Conservation (phyloP, 2,329 filamentous ascomycete genomes). For the Neurospora sp. region DNA sequence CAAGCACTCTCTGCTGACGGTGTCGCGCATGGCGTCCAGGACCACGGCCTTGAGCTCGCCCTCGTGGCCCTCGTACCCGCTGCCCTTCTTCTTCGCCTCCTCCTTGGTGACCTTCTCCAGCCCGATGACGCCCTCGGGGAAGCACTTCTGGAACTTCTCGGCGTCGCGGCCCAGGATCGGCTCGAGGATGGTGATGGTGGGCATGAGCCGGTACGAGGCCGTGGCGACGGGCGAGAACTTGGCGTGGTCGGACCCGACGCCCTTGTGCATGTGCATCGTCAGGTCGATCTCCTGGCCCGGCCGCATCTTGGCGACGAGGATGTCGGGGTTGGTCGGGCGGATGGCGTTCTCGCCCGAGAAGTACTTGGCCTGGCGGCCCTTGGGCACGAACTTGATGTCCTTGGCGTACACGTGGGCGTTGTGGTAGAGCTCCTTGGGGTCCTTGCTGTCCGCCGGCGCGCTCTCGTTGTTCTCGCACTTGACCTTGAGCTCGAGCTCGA, state of each 20-base stretch:
- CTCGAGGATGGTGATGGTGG: slow-evolving; percentile 70
- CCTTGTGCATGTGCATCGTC: slow-evolving; percentile 90
- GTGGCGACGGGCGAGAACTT: slow-evolving; percentile 97
- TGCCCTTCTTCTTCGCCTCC: slow-evolving; percentile 51
- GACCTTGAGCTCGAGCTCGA: slow-evolving; percentile 66
- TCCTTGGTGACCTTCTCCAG: slow-evolving; percentile 61
- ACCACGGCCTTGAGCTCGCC: slow-evolving; percentile 87
- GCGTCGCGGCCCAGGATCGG: slow-evolving; percentile 85
- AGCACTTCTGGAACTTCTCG: slow-evolving; percentile 81
- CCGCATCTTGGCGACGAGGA: slow-evolving; percentile 86
- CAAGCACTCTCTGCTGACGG: slow-evolving; percentile 85
- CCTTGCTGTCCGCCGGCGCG: slow-evolving; percentile 61
- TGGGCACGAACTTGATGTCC: slow-evolving; percentile 67
- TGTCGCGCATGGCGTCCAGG: slow-evolving; percentile 81
- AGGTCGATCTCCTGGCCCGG: slow-evolving; percentile 82
- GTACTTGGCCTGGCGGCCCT: slow-evolving; percentile 60
- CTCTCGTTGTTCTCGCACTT: slow-evolving; percentile 72
- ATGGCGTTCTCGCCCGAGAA: slow-evolving; percentile 64
- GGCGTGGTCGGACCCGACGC: slow-evolving; percentile 85
- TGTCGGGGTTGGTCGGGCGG: slow-evolving; percentile 76
- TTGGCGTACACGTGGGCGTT: slow-evolving; percentile 75
- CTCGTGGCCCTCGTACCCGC: slow-evolving; percentile 62
- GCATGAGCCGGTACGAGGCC: slow-evolving; percentile 83
- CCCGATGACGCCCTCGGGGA: slow-evolving; percentile 78
- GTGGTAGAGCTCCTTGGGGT: slow-evolving; percentile 76